Evolutionary conservation across 305 asterid species (phyloP), one percentile per base, ranked within the genome.

Genomic region (Fraxinus baroniana): DNA sequence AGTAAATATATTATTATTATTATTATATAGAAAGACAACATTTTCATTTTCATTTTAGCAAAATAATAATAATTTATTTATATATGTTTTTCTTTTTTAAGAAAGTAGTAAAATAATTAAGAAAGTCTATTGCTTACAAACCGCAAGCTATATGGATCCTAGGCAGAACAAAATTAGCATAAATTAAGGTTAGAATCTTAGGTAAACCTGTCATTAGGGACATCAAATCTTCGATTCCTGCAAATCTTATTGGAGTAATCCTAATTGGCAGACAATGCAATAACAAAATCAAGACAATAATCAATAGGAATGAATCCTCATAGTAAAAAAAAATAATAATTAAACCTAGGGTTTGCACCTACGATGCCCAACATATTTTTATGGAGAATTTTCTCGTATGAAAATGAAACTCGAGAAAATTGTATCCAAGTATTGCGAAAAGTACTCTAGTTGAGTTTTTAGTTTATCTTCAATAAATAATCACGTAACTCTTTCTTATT

Each of bases 181-280:
- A 46, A 2, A 10, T 26, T 33, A 60, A 52, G 68, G n/a, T 37
- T 74, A 60, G 74, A 7, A 32, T 64, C 71, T 17, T 76, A 64
- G 18, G 66, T 6, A 44, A 78, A 22, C 76, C 32, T 74, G 32
- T 62, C 74, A 77, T 76, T 24, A 60, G 37, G 79, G 66, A 72
- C 76, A 74, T 20, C 24, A 17, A 55, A 55, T 70, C 9, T 37
- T 71, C 55, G 76, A 75, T 78, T 84, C 73, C 84, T 76, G 76
- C 28, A 80, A 68, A 82, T 79, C 79, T 78, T 73, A 83, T 86
- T 80, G 87, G 87, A 82, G 15, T 75, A 49, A 49, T 62, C 84
- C 87, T 86, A 82, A 85, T 78, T 73, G 85, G 89, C 84, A 74
- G 85, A 85, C 88, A 83, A 57, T 36, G 49, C 62, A 80, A 71